Evolutionary conservation across 2,329 filamentous ascomycete species (phyloP).

Genomic region (Aspergillus ruber): DNA sequence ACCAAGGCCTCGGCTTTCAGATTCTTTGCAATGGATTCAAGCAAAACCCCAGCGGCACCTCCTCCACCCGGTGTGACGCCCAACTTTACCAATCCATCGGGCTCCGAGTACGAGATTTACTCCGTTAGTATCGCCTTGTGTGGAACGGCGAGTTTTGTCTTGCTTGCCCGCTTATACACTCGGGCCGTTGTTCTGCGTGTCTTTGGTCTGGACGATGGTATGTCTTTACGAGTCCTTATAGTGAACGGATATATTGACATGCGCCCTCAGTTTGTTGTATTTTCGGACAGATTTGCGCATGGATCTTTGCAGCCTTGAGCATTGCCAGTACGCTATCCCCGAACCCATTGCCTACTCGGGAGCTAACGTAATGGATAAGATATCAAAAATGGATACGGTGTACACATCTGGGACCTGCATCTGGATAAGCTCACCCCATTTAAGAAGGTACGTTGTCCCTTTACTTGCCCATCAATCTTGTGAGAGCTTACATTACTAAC

Average conservation of each 20-base stretch:
- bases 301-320: conserved; percentile 9
- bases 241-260: background rate
- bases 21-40: conserved; percentile 5
- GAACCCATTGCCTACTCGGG: too few species aligned
- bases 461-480: background rate
- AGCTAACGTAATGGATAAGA: conserved; percentile 1
- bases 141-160: conserved; percentile 2
- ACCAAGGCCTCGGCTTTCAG: background rate
- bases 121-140: conserved; percentile 10
- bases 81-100: conserved; percentile 7
- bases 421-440: conserved; percentile 7
- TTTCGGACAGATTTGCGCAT: conserved; percentile 8
- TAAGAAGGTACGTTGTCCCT: conserved; percentile 4
- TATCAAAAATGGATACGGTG: conserved; percentile 9
- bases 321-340: conserved; percentile 2
- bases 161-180: conserved; percentile 8
- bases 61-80: conserved; percentile 7
- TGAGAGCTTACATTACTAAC: background rate
- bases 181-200: conserved; percentile 2
- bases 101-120: conserved; percentile 7
- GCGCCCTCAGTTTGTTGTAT: conserved; percentile 4
- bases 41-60: conserved; percentile 5
- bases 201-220: conserved; percentile 7
- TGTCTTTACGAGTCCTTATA: background rate
- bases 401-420: conserved; percentile 10